Conservation (phyloP, 2,329 filamentous ascomycete species). For the Exophiala phaeomuriformis region DNA sequence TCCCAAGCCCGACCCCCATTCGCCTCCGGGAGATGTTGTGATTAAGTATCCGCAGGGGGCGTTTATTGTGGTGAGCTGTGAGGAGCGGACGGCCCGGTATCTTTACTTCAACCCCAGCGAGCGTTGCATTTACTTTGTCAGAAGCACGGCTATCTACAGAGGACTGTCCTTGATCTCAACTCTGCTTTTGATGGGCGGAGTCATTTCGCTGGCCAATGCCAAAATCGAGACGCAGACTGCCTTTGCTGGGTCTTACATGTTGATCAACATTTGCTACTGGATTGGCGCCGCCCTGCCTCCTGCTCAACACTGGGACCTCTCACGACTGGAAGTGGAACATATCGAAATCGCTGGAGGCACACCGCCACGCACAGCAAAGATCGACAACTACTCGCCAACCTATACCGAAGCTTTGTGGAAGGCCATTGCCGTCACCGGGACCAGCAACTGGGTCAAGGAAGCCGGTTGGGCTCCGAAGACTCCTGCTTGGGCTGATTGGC, state of each 20-base stretch:
- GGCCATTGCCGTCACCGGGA: constrained; percentile 42
- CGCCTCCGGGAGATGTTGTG: constrained; percentile 41
- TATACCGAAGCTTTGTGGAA: constrained; percentile 47
- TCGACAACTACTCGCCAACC: constrained; percentile 31
- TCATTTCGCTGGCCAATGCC: constrained; percentile 46
- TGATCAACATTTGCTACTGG: constrained; percentile 47
- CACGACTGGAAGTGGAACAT: constrained; percentile 35
- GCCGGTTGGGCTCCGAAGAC: constrained; percentile 40
- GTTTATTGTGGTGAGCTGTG: constrained; percentile 44
- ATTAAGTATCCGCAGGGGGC: constrained; percentile 47
- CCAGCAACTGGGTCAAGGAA: constrained; percentile 37
- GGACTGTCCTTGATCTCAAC: constrained; percentile 45
- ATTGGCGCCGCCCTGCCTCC: constrained; percentile 44
- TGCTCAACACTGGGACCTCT: constrained; percentile 44
- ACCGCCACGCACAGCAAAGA: constrained; percentile 24
- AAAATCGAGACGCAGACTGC: constrained; percentile 42
- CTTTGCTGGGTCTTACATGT: constrained; percentile 45
- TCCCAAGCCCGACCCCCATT: constrained; percentile 30
- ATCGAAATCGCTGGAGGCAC: constrained; percentile 25
- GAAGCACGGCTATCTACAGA: constrained; percentile 37
- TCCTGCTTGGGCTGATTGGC: constrained; percentile 38
- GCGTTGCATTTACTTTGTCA: constrained; percentile 42
- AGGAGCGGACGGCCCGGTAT: constrained; percentile 45
- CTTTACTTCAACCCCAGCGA: constrained; percentile 46
- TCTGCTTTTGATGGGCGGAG: constrained; percentile 47